Conservation (phyloP, 2,329 filamentous ascomycete species). For the Hymenoscyphus salicellus region DNA sequence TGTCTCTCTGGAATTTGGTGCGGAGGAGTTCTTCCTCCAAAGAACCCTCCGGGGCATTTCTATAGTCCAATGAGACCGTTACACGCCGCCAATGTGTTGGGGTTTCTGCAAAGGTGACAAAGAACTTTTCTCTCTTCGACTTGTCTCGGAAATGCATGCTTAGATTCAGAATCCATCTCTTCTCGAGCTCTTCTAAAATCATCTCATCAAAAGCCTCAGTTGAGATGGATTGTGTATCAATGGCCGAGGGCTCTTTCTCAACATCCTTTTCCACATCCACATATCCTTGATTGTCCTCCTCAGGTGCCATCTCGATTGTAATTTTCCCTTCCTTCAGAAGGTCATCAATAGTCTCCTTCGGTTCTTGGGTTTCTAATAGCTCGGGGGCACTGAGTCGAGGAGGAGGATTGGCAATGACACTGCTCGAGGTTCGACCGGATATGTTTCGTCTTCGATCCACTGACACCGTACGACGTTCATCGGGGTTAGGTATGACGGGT, state of each 20-base stretch:
- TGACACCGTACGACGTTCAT: constrained; percentile 70
- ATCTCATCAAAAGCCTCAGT: constrained; percentile 52
- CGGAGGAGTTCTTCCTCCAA: constrained; percentile 78
- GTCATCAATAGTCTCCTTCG: constrained; percentile 23
- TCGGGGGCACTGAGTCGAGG: constrained; percentile 34
- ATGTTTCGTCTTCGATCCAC: constrained; percentile 48
- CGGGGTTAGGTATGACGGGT: constrained; percentile 58
- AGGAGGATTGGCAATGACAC: constrained; percentile 18
- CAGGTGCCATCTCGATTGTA: constrained; percentile 16
- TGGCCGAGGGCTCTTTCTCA: constrained; percentile 25
- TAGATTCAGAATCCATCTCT: constrained; percentile 90
- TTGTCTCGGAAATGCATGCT: constrained; percentile 98
- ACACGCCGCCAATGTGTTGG: constrained; percentile 80
- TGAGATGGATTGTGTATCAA: constrained; percentile 33
- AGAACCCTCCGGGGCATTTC: constrained; percentile 73
- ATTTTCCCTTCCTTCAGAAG: constrained; percentile 20
- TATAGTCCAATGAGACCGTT: constrained; percentile 91
- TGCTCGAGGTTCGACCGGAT: constrained; percentile 26
- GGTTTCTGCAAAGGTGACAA: constrained; percentile 85
- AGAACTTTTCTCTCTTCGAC: constrained; percentile 94
- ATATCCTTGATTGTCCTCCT: constrained; percentile 27
- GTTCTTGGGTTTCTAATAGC: constrained; percentile 27
- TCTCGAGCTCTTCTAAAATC: constrained; percentile 79
- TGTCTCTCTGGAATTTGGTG: constrained; percentile 82
- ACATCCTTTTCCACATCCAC: constrained; percentile 24